Conservation (phyloP, 257 asterid genomes). For the Asclepias syriaca region DNA sequence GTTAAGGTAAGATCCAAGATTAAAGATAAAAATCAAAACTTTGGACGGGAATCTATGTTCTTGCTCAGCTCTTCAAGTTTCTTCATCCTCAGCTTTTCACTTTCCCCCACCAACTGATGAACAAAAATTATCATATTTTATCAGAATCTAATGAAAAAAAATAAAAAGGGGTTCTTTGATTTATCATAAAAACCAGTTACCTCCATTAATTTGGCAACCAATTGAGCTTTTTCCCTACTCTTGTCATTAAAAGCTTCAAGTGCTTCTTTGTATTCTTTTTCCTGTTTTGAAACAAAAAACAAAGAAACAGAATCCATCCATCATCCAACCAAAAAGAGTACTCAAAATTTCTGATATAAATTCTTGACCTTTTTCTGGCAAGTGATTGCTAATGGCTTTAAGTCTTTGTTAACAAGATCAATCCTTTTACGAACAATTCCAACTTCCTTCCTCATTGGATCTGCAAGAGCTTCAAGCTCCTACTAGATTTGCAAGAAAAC, state of each 20-base stretch:
- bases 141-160: not conserved
- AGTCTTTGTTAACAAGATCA: slow-evolving; percentile 56
- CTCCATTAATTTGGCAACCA: slow-evolving; percentile 70
- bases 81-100: slow-evolving; percentile 80
- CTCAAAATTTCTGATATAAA: not conserved
- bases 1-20: slow-evolving; percentile 8
- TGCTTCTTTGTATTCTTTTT: slow-evolving; percentile 79
- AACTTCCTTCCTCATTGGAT: slow-evolving; percentile 83
- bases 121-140: not conserved
- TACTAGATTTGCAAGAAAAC: slow-evolving; percentile 33
- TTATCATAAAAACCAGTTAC: slow-evolving; percentile 15
- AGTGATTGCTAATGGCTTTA: slow-evolving; percentile 56
- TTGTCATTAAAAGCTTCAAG: slow-evolving; percentile 70
- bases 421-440: slow-evolving; percentile 54
- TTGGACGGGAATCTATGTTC: slow-evolving; percentile 53
- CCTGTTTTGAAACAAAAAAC: slow-evolving; percentile 41
- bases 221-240: slow-evolving; percentile 77
- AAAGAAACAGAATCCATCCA: not conserved
- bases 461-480: slow-evolving; percentile 76
- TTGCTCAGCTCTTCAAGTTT: slow-evolving; percentile 84
- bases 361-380: slow-evolving; percentile 64
- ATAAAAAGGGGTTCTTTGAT: not conserved
- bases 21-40: not conserved
- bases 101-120: slow-evolving; percentile 72
- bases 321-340: not conserved